Base-by-base conservation (phyloP, 495 filamentous ascomycete genomes). In the Penicillium antarcticum region DNA sequence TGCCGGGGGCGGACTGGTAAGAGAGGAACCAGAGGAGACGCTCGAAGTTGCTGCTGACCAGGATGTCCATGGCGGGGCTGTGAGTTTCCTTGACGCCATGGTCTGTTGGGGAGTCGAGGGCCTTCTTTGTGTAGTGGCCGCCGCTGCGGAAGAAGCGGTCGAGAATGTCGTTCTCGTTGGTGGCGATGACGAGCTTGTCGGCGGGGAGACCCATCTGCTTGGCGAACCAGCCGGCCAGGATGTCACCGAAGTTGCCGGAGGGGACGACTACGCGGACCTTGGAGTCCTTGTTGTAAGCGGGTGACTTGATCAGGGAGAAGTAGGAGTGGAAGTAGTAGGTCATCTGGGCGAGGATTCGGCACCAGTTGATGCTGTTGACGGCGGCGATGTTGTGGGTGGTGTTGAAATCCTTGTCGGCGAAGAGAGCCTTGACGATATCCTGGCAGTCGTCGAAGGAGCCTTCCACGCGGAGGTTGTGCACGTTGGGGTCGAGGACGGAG, bases 381-480 rank as follows among this genome's bases (percentile, higher is more conserved):
- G 62, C 62, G 41, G 41, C 62, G 12, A 63, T 41, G 26, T 55
- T 60, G 41, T 53, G 57, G 26, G 47, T 55, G 19, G 85, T 89
- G 71, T 96, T 97, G 24, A 96, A 84, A 17, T 91, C 90, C 6
- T 84, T 88, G 16, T 63, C 61, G 17, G 51, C 85, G 63, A 97
- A 98, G 18, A 98, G 80, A 0, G 87, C 85, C 74, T 98, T 98
- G 58, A 98, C 88, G 45, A 90, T 89, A 62, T 96, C 92, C 83
- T 95, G 92, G 71, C 92, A 97, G 65, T 97, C 88, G 58, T 98
- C 94, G 71, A 98, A 97, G 2, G 88, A 89, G 31, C 92, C 92
- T 43, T 84, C 81, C 12, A 96, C 85, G 39, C 87, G 81, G 1
- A 97, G 69, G 69, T 91, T 92, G 76, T 96, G 88, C 8, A 96